Evolutionary conservation across 768 basidiomycete genomes (phyloP), one percentile per base, ranked within the genome.

Genomic region (Amanita jacksonii): DNA sequence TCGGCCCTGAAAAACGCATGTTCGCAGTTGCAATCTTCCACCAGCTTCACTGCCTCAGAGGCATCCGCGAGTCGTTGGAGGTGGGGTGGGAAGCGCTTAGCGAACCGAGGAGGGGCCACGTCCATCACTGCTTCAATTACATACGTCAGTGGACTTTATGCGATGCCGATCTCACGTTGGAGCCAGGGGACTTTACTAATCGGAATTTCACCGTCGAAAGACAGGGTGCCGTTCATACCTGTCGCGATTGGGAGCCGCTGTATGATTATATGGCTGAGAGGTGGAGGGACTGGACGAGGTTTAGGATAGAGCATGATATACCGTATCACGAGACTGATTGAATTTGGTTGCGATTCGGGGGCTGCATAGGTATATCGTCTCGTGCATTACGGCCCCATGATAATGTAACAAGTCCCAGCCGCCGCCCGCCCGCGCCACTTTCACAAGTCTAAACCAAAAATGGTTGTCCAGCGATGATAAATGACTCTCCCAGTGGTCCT

Each of bases 111-210:
- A 23, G 18, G 47, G 56, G 47, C 0, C 65, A 68, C 45, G 53
- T 64, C 6, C 50, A 61, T 33, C 74, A 74, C 50, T 76, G 73
- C 51, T 55, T 70, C 42, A 71, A 72, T 40, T 74, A 73, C 52
- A 54, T 77, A 37, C 59, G 73, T 12, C 62, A 71, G 51, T 63
- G 61, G 56, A 56, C 62, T 0, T 58, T 76, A 19, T 77, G 74
- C 50, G 53, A 58, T 7, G 65, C 72, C 8, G 73, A 75, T 51
- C 55, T 67, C 20, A 73, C 72, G 1, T 57, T 77, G 25, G 74
- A 76, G 37, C 64, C 64, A 0, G 70, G 60, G 9, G 68, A 67
- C 43, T 68, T 68, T 40, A 54, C 50, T 18, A 50, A 50, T 30
- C 51, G 62, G 8, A 59, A 68, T 49, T 66, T 67, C 43, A 58